Percentiles rank a stretch among this genome's conserved stretches.
Conservation (phyloP, 352 stramenopile genomes). For the Phytophthora litchii region DNA sequence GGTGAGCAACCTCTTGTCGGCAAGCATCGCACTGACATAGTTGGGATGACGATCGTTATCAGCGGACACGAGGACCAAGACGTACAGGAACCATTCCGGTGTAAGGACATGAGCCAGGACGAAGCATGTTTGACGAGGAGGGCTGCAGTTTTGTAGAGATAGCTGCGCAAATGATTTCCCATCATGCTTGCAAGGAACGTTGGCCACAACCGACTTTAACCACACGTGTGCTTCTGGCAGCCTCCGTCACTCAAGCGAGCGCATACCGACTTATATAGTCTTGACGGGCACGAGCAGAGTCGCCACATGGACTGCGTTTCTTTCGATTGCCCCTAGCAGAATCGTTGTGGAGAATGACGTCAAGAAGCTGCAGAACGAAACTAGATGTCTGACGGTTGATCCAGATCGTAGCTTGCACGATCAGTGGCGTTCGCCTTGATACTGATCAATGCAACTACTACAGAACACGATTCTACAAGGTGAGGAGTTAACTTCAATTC, state of each 20-base stretch:
- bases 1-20: conserved; percentile 2
- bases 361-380: too few species aligned
- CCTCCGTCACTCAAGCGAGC: conserved; percentile 18
- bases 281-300: conserved; percentile 19
- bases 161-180: conserved; percentile 14
- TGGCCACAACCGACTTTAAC: too few species aligned
- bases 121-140: conserved; percentile 14
- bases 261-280: conserved; percentile 16
- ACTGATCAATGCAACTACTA: too few species aligned
- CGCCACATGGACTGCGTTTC: conserved; percentile 24
- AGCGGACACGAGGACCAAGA: background rate
- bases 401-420: too few species aligned
- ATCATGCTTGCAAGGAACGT: conserved; percentile 25
- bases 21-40: too few species aligned
- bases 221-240: conserved; percentile 3
- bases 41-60: conserved; percentile 9
- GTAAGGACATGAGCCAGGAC: conserved; percentile 18
- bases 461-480: too few species aligned
- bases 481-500: conserved; percentile 21
- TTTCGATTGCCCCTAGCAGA: conserved; percentile 16
- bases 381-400: too few species aligned
- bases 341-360: background rate
- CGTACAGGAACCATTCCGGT: conserved; percentile 23
- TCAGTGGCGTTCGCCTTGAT: too few species aligned
- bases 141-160: background rate